Percentiles rank a stretch among this genome's conserved stretches.
Conservation (phyloP, 2,329 filamentous ascomycete genomes). For the Albifimbria verrucaria region DNA sequence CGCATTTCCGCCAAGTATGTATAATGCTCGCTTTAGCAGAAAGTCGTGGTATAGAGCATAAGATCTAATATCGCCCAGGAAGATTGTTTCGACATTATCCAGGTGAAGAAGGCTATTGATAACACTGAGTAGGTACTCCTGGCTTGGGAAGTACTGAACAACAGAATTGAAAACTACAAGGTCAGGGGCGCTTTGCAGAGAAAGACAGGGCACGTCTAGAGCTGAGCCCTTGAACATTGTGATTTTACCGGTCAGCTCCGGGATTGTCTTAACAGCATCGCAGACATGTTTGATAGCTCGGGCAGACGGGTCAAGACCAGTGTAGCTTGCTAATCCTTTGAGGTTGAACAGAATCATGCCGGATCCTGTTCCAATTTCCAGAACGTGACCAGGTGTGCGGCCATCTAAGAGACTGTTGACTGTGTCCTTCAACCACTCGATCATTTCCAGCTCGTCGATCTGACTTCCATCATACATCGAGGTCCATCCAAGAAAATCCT, state of each 20-base stretch:
- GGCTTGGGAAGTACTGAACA: conserved; percentile 13
- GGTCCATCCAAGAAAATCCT: conserved; percentile 14
- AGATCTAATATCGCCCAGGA: conserved; percentile 17
- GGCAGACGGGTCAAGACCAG: conserved; percentile 5
- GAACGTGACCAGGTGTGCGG: neutral
- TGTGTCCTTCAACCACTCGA: conserved; percentile 17
- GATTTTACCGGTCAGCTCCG: conserved; percentile 1
- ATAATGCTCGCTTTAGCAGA: neutral
- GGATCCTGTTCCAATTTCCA: conserved; percentile 13
- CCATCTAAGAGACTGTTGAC: conserved; percentile 5
- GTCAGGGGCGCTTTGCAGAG: neutral
- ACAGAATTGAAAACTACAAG: conserved; percentile 14
- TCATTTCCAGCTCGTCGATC: conserved; percentile 13
- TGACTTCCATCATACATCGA: conserved; percentile 13
- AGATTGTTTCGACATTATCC: conserved; percentile 6
- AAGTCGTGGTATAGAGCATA: conserved; percentile 11
- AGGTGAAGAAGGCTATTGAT: conserved; percentile 5
- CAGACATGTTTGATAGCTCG: conserved; percentile 5
- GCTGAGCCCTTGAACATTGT: neutral
- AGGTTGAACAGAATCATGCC: conserved; percentile 17
- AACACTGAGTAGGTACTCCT: conserved; percentile 6
- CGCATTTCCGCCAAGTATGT: neutral
- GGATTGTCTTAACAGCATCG: neutral
- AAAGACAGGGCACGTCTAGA: neutral
- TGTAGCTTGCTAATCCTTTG: neutral